Evolutionary conservation across 2,329 filamentous ascomycete genomes (phyloP), one percentile per base, ranked within the genome.

Genomic region (Fusarium sp.): DNA sequence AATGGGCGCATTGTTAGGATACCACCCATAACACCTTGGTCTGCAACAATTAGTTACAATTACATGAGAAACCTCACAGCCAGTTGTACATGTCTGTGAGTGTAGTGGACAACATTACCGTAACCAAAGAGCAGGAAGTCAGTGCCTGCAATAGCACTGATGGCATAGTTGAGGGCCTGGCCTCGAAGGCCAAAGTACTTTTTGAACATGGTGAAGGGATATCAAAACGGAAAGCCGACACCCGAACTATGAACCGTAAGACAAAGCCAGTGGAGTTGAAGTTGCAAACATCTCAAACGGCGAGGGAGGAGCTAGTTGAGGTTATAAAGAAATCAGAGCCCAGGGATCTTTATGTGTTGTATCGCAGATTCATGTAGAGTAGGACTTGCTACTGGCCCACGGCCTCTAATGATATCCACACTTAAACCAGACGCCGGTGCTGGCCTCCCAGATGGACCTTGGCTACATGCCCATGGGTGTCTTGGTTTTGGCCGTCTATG

Each of bases 11-110:
- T 85, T 4, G 91, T 92, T 58, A 95, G 81, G 67, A 95, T 88
- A 58, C 89, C 89, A 45, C 90, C 91, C 84, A 92, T 93, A 11
- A 93, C 90, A 75, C 91, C 89, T 78, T 92, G 90, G 77, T 93
- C 91, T 89, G 85, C 36, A 16, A 18, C 6, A 40, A 30, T 2
- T 26, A 59, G 41, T n/a, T n/a, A 16, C 18, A 28, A 10, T 28
- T 13, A 9, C 28, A 37, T 46, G 23, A 12, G 10, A 16, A 23
- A 30, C 7, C 11, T 16, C 38, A 12, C 11, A 44, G 28, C 7
- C 16, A 26, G 6, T 18, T 41, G 23, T 12, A 8, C 3, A 28
- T 41, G 30, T 23, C 15, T n/a, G 15, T 11, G 8, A 12, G 33
- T 2, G 11, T 7, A n/a, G 26, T 13, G 40, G 8, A 10, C 16